Conservation (phyloP, 169 alveolate species). For the Plasmodium inui region DNA sequence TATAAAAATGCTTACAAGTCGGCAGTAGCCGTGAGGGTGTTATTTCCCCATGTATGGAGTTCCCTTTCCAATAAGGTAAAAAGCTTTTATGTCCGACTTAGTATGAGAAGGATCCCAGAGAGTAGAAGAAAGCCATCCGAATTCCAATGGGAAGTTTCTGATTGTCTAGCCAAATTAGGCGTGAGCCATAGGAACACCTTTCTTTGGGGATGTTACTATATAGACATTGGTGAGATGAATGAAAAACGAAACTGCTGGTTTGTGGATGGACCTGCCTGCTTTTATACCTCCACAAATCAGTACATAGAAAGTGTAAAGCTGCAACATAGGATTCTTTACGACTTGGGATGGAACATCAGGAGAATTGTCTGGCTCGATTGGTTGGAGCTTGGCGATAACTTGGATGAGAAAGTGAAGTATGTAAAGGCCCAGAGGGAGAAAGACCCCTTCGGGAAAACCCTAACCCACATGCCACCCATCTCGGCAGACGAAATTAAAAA, state of each 20-base stretch:
- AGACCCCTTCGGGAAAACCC: constrained; percentile 71
- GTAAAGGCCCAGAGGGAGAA: constrained; percentile 76
- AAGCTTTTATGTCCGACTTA: constrained; percentile 84
- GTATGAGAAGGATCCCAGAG: constrained; percentile 86
- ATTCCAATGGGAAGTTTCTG: constrained; percentile 90
- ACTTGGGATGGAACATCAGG: constrained; percentile 89
- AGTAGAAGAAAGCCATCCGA: constrained; percentile 82
- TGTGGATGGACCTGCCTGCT: constrained; percentile 89
- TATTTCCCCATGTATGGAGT: constrained; percentile 84
- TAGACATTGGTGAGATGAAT: constrained; percentile 87
- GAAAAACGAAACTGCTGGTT: constrained; percentile 88
- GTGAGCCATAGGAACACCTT: constrained; percentile 85
- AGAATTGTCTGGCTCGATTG: constrained; percentile 87
- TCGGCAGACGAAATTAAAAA: constrained; percentile 52
- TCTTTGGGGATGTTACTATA: constrained; percentile 90
- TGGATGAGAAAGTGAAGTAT: constrained; percentile 72
- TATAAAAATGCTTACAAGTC: constrained; percentile 83
- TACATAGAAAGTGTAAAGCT: constrained; percentile 84
- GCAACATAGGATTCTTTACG: constrained; percentile 86
- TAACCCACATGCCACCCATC: constrained; percentile 51
- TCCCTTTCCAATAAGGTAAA: constrained; percentile 79
- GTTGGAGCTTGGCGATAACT: constrained; percentile 75
- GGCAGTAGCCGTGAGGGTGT: constrained; percentile 86
- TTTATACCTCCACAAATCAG: constrained; percentile 82
- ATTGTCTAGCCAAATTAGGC: constrained; percentile 83